These are phyloP conservation scores for Aspergillus panamensis DNA, from an alignment of 495 filamentous ascomycete genomes.

Conservation along the genomic window DNA sequence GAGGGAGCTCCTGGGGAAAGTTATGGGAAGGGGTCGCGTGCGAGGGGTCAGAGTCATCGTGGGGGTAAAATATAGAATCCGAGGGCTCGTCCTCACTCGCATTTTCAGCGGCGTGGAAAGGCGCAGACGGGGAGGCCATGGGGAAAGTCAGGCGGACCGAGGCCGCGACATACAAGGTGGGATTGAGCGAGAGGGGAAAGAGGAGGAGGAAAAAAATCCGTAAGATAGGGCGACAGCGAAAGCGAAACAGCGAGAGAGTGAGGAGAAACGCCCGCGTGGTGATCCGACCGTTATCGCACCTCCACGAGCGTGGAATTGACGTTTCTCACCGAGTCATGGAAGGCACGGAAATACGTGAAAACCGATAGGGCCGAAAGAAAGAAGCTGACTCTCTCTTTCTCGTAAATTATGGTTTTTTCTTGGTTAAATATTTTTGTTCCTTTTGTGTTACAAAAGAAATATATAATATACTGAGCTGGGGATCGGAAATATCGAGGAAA, in stretches of 20 bases:
- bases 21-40: constrained; percentile 23
- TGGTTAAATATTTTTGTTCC: not conserved
- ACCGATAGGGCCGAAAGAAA: constrained; percentile 1
- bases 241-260: constrained; percentile 12
- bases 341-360: constrained; percentile 7
- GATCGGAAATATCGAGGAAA: not conserved
- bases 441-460: not conserved
- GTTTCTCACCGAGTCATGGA: constrained; percentile 24
- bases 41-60: constrained; percentile 31
- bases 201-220: not conserved
- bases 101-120: constrained; percentile 20
- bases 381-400: not conserved
- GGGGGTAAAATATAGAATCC: constrained; percentile 22
- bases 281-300: constrained; percentile 22
- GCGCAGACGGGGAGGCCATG: constrained; percentile 22
- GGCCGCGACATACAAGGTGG: constrained; percentile 19
- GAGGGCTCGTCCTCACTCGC: constrained; percentile 40
- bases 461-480: not conserved
- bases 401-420: not conserved
- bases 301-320: constrained; percentile 26
- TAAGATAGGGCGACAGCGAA: not conserved
- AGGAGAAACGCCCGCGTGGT: constrained; percentile 18
- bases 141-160: constrained; percentile 15
- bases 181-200: constrained; percentile 3
- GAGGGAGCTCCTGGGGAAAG: constrained; percentile 17